phyloP scores from a whole-genome alignment of 805 yeast genomes.

The Teunomyces barrocoloradensis region DNA sequence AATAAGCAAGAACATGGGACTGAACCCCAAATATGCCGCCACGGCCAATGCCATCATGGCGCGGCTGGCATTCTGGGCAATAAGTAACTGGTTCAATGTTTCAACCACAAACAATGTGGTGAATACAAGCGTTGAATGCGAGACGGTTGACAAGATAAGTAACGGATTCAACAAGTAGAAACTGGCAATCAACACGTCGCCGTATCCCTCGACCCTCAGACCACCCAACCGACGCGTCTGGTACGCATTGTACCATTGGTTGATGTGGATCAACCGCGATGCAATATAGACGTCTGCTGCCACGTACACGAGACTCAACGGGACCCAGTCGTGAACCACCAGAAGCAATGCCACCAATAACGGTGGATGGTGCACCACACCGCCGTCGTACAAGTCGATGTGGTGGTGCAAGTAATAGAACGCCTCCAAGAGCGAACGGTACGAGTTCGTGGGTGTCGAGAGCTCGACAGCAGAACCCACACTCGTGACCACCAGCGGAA shows the following conservation, averaged over 20 bases:
- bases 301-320: slow-evolving; percentile 31
- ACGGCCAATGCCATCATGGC: slow-evolving; percentile 56
- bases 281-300: slow-evolving; percentile 59
- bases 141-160: slow-evolving; percentile 60
- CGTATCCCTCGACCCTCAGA: slow-evolving; percentile 17
- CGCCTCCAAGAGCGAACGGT: slow-evolving; percentile 44
- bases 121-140: slow-evolving; percentile 65
- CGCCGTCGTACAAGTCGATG: slow-evolving; percentile 75
- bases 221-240: slow-evolving; percentile 13
- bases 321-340: slow-evolving; percentile 21
- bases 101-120: slow-evolving; percentile 56
- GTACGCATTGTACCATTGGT: slow-evolving; percentile 36
- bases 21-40: slow-evolving; percentile 62
- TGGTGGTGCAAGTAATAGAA: slow-evolving; percentile 40
- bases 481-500: slow-evolving; percentile 23
- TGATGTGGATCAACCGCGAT: slow-evolving; percentile 48
- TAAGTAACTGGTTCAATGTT: slow-evolving; percentile 44
- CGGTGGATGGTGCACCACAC: slow-evolving; percentile 85
- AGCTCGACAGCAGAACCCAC: slow-evolving; percentile 50
- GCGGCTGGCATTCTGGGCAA: slow-evolving; percentile 34
- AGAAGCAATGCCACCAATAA: slow-evolving; percentile 55
- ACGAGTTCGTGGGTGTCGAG: slow-evolving; percentile 74
- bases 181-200: slow-evolving; percentile 52
- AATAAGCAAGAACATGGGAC: slow-evolving; percentile 57
- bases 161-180: slow-evolving; percentile 81